Base-by-base conservation (phyloP, 163 green algal genomes). In the Prototheca wickerhamii region DNA sequence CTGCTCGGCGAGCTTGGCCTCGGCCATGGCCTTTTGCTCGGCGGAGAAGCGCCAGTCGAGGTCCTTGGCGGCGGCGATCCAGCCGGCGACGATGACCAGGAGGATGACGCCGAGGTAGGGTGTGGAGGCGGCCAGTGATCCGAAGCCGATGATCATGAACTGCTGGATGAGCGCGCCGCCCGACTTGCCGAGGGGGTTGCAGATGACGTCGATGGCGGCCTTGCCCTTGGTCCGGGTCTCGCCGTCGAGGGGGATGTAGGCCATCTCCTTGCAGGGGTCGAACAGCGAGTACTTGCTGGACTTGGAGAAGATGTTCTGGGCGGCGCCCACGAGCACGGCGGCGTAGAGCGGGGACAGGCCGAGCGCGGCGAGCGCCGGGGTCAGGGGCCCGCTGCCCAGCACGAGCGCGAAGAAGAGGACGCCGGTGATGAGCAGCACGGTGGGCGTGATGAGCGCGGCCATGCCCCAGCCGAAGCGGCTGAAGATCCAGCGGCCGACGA, bases 211-310 rank as follows among this genome's bases (percentile, higher is more conserved):
- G 70, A 98, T 97, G 69, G 91, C 91, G 55, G 87, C 88, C 85
- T 98, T 98, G 73, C 91, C 91, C 88, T 98, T 97, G 68, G 95
- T 82, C 80, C 90, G 86, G 64, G 80, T 89, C 86, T 97, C 91
- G 35, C 87, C 70, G 62, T 98, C 92, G 60, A 98, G 79, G 32
- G 92, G 92, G 61, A 98, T 98, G 86, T 98, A 98, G 8, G 91
- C 91, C 89, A 97, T 98, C 82, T 98, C 92, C 86, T 98, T 98
- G 89, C 92, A 98, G 40, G 92, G 92, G 81, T 98, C 92, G 68
- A 98, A 98, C 54, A 98, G 86, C 29, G 84, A 91, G 87, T 97
- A 98, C 87, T 98, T 98, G 78, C 87, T 82, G 35, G 75, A 85
- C 86, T 98, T 98, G 74, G 83, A 95, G 86, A 98, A 98, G 61